A percentile compares a stretch with the other conserved stretches of the same genome.
phyloP scores from a whole-genome alignment of 192 early-diverging fungal genomes.

The Jimgerdemannia lactiflua region DNA sequence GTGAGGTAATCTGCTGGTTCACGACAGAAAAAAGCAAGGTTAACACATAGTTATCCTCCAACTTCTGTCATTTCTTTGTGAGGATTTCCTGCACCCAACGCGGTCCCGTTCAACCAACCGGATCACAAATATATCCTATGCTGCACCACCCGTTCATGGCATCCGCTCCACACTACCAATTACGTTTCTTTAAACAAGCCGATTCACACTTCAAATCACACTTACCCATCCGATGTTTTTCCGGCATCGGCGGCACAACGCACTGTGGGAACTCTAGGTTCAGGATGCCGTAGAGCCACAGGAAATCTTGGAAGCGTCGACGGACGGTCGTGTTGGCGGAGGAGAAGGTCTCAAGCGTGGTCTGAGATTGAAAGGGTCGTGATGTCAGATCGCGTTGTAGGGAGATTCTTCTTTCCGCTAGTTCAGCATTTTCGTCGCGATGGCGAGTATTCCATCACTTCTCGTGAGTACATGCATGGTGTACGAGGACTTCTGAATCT shows the following conservation, averaged over 20 bases:
- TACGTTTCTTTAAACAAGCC: too few relatives aligned
- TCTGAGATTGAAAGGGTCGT: constrained; percentile 42
- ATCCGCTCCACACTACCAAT: too few relatives aligned
- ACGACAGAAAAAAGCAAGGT: too few relatives aligned
- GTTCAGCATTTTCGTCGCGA: not conserved
- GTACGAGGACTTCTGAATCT: too few relatives aligned
- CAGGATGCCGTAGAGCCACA: constrained; percentile 79
- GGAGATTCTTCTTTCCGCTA: not conserved
- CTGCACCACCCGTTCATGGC: too few relatives aligned
- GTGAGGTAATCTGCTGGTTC: constrained; percentile 77
- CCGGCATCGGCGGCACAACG: constrained; percentile 88
- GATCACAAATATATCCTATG: too few relatives aligned
- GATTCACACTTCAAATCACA: not conserved
- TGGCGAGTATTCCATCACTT: too few relatives aligned
- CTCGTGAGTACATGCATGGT: too few relatives aligned
- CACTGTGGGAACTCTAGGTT: constrained; percentile 72
- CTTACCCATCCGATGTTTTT: constrained; percentile 84
- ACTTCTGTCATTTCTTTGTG: not conserved
- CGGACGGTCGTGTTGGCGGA: constrained; percentile 62
- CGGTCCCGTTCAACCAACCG: too few relatives aligned
- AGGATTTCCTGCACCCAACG: not conserved
- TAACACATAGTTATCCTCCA: not conserved
- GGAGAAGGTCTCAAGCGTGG: constrained; percentile 51
- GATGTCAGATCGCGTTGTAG: not conserved
- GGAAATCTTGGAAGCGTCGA: constrained; percentile 95